Evolutionary conservation across 2,329 filamentous ascomycete species (phyloP).

Genomic region (Aspergillus oerlinghausenensis): DNA sequence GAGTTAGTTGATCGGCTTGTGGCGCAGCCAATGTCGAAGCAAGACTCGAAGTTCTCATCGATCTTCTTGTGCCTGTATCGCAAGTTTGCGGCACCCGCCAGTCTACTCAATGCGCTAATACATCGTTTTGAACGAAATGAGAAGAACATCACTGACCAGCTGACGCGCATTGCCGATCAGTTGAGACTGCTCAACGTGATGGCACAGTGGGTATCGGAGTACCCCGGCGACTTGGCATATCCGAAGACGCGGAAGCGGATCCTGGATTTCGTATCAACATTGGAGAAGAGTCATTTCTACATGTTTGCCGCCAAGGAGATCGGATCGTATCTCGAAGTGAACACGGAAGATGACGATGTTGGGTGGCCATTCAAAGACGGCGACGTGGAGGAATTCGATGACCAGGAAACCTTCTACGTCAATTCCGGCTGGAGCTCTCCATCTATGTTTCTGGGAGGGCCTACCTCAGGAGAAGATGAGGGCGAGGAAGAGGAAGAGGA

Average conservation of each 20-base stretch:
- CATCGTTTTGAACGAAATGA: constrained; percentile 65
- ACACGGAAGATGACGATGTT: constrained; percentile 83
- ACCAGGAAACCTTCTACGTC: constrained; percentile 38
- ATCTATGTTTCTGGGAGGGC: constrained; percentile 27
- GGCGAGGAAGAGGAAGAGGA: constrained; percentile 33
- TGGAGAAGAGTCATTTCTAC: constrained; percentile 77
- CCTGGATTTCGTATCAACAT: constrained; percentile 66
- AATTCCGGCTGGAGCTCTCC: constrained; percentile 40
- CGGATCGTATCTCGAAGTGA: constrained; percentile 67
- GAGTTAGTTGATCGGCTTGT: constrained; percentile 85
- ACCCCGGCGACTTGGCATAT: constrained; percentile 89
- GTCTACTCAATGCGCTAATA: constrained; percentile 70
- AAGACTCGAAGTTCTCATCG: constrained; percentile 82
- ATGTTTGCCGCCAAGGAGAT: constrained; percentile 83
- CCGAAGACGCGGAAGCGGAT: constrained; percentile 67
- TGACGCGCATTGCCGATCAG: constrained; percentile 75
- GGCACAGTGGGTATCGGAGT: constrained; percentile 82
- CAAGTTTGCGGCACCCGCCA: constrained; percentile 79
- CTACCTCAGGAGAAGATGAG: constrained; percentile 15
- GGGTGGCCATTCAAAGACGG: constrained; percentile 85
- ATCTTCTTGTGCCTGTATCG: constrained; percentile 91
- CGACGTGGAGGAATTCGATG: constrained; percentile 44
- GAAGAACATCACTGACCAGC: constrained; percentile 64
- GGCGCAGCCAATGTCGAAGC: constrained; percentile 72
- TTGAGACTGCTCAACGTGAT: constrained; percentile 78